These are phyloP conservation scores for Spergularia azorica DNA, from an alignment of 179 eudicot species.

Conservation along the genomic window DNA sequence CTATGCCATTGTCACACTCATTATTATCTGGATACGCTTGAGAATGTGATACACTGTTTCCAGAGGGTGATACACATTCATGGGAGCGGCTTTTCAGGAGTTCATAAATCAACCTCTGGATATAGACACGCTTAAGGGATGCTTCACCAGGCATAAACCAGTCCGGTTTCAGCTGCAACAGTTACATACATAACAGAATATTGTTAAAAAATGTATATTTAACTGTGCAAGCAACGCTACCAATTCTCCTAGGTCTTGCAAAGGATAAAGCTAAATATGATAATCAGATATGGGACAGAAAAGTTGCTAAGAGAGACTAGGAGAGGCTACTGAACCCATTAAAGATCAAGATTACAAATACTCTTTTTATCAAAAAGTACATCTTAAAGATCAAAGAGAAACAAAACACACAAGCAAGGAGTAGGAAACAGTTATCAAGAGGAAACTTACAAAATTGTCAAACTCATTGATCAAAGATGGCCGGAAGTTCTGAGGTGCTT, in stretches of 20 bases:
- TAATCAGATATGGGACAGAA: not conserved
- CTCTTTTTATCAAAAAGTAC: not conserved
- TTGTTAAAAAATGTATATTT: constrained; percentile 1
- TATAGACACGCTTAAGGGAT: constrained; percentile 67
- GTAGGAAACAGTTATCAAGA: not conserved
- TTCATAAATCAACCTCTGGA: constrained; percentile 60
- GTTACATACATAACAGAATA: not conserved
- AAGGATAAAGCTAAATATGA: not conserved
- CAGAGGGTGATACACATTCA: constrained; percentile 33
- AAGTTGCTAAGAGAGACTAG: not conserved
- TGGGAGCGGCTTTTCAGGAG: constrained; percentile 48
- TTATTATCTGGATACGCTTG: constrained; percentile 25
- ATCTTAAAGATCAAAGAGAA: not conserved
- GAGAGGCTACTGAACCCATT: not conserved
- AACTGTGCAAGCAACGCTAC: not conserved
- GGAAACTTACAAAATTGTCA: constrained; percentile 68
- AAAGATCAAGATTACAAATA: not conserved
- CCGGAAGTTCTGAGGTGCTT: constrained; percentile 63
- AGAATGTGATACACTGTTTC: constrained; percentile 28
- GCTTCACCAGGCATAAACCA: constrained; percentile 83
- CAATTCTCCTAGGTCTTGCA: not conserved
- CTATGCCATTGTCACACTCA: constrained; percentile 41
- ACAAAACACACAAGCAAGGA: not conserved
- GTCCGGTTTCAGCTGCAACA: constrained; percentile 63
- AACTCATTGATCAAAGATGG: constrained; percentile 62